These are phyloP conservation scores for Ogataea hybrid DNA, from an alignment of 1,139 yeast genomes.

Conservation along the genomic window DNA sequence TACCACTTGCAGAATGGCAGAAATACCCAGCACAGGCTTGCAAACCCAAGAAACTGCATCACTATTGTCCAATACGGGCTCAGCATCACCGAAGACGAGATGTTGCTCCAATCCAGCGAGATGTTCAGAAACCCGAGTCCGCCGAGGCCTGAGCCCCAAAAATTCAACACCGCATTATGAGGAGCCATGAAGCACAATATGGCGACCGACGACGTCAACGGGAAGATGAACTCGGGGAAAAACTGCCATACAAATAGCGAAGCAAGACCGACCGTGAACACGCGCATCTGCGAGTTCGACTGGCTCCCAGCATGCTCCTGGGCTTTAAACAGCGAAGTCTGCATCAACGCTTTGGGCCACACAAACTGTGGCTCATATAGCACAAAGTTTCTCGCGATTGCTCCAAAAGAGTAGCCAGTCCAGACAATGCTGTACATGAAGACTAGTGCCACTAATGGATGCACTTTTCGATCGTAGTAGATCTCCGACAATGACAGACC, in stretches of 20 bases:
- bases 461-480: constrained; percentile 36
- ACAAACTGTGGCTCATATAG: constrained; percentile 42
- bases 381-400: constrained; percentile 40
- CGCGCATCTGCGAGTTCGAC: constrained; percentile 32
- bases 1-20: constrained; percentile 43
- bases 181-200: constrained; percentile 46
- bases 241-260: constrained; percentile 42
- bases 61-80: constrained; percentile 46
- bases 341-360: constrained; percentile 50
- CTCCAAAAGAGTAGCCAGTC: constrained; percentile 49
- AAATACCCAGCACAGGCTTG: constrained; percentile 41
- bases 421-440: constrained; percentile 48
- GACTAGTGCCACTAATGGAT: constrained; percentile 35
- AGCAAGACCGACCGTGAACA: constrained; percentile 35
- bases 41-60: constrained; percentile 43
- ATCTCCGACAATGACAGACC: constrained; percentile 43
- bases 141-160: constrained; percentile 45
- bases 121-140: constrained; percentile 45
- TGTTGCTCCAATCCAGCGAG: constrained; percentile 46
- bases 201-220: constrained; percentile 42
- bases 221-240: constrained; percentile 43
- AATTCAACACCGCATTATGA: constrained; percentile 35
- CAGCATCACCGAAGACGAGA: constrained; percentile 43
- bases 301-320: constrained; percentile 25
- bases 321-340: constrained; percentile 41